Evolutionary conservation across 192 early-diverging fungal species (phyloP), one percentile per base, ranked within the genome.

Genomic region (Entrophospora sp.): DNA sequence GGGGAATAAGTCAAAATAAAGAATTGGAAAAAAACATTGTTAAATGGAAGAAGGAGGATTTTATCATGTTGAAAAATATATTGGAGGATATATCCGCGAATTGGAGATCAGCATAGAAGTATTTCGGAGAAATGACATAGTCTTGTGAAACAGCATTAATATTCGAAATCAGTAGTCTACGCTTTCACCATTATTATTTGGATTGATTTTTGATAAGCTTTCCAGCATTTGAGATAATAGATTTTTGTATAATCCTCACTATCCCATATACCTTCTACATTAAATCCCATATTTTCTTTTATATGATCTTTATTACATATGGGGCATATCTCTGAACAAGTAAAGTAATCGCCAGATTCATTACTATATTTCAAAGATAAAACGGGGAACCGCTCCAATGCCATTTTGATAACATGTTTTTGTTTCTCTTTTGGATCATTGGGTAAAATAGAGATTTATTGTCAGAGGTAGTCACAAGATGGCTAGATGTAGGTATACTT

Each of bases 351-450:
- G 2, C n/a, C n/a, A 55, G 24, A 6, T n/a, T n/a, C 52, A 55
- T 1, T 55, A 55, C 52, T 53, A 53, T 53, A 53, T 53, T 53
- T 53, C 51, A 53, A 53, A 53, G 51, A 53, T 53, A 53, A 53
- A 53, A 12, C 25, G 25, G 51, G 51, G 16, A 53, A 27, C 25
- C 25, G 51, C 27, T 53, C 51, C 25, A 53, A 53, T 27, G 51
- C 3, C 51, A 53, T 53, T 53, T 53, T 16, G 25, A 53, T 53
- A 53, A 53, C 51, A 53, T 53, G 51, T 53, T 53, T 53, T 53
- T 53, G 51, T 53, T 53, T 53, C 25, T 53, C 51, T 53, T 53
- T 3, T n/a, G 27, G 51, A 32, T 44, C 43, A 14, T 44, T n/a
- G 18, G 43, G 43, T 44, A 53, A 53, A 16, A 53, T 25, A 53